Evolutionary conservation across 495 filamentous ascomycete genomes (phyloP).

Genomic region (Baudoinia panamericana): DNA sequence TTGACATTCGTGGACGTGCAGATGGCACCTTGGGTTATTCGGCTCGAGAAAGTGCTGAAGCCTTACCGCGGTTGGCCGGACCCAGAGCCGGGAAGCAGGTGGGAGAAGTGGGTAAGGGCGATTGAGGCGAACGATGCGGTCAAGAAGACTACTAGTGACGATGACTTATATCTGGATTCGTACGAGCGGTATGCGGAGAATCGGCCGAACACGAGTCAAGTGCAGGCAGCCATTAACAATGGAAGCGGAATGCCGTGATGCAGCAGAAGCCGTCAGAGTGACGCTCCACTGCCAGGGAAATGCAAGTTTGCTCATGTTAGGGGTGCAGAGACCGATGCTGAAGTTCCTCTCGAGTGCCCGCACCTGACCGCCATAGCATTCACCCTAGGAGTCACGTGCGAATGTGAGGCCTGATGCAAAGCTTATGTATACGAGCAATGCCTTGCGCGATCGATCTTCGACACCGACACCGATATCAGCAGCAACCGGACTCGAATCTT

Average conservation of each 20-base stretch:
- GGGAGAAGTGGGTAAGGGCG: slow-evolving; percentile 68
- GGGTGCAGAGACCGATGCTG: too few species aligned
- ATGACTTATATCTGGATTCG: slow-evolving; percentile 37
- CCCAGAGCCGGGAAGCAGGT: slow-evolving; percentile 53
- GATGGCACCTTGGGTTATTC: slow-evolving; percentile 76
- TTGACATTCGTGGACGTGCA: slow-evolving; percentile 49
- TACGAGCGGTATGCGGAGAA: slow-evolving; percentile 30
- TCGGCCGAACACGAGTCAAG: slow-evolving; percentile 25
- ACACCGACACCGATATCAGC: too few species aligned
- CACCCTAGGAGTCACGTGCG: too few species aligned
- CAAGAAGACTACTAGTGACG: slow-evolving; percentile 60
- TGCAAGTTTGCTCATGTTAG: too few species aligned
- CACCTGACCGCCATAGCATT: too few species aligned
- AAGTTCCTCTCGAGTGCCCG: too few species aligned
- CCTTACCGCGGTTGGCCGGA: slow-evolving; percentile 74
- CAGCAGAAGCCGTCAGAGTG: too few species aligned
- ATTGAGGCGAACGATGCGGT: slow-evolving; percentile 63
- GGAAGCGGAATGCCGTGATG: slow-evolving; percentile 23
- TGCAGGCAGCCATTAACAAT: slow-evolving; percentile 23
- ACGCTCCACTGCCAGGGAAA: too few species aligned
- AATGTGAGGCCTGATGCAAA: too few species aligned
- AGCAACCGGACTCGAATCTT: too few species aligned
- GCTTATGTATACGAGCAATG: too few species aligned
- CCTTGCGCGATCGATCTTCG: too few species aligned
- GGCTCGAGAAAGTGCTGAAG: slow-evolving; percentile 58